Evolutionary conservation across 2,329 filamentous ascomycete species (phyloP).

Genomic region (Trichoderma pleuroti): DNA sequence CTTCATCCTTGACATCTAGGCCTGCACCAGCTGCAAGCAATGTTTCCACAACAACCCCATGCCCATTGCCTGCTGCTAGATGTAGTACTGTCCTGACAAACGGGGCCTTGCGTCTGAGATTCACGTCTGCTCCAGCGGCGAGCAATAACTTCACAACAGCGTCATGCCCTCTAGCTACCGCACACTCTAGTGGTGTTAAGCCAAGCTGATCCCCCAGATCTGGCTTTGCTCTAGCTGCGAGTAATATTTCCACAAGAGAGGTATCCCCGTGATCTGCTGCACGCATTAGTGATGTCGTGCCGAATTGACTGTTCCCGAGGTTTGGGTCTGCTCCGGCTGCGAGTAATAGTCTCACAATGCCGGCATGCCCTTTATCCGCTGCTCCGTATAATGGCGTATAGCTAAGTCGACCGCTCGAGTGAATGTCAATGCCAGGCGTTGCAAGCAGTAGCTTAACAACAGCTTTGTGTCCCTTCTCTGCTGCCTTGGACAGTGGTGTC

Average conservation of each 20-base stretch:
- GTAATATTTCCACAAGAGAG: fast-evolving
- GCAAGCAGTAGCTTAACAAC: background rate
- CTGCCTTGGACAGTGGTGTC: background rate
- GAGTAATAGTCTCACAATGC: background rate
- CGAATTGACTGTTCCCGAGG: fast-evolving
- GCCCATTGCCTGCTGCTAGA: fast-evolving
- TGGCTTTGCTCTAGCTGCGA: background rate
- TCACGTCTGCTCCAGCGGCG: background rate
- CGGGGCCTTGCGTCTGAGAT: fast-evolving
- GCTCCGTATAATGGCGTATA: background rate
- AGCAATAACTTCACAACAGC: background rate
- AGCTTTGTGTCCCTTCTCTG: background rate
- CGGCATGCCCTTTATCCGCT: background rate
- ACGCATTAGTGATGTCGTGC: fast-evolving
- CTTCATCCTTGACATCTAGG: background rate
- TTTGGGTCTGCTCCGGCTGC: background rate
- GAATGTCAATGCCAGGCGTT: background rate
- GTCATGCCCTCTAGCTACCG: background rate
- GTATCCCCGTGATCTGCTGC: background rate
- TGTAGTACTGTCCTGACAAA: background rate
- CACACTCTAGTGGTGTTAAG: background rate
- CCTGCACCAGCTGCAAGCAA: background rate
- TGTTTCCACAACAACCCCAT: background rate
- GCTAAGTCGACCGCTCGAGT: background rate
- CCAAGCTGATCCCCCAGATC: no score